phyloP scores from a whole-genome alignment of 2,329 filamentous ascomycete genomes.

The Westerdykella sp. region DNA sequence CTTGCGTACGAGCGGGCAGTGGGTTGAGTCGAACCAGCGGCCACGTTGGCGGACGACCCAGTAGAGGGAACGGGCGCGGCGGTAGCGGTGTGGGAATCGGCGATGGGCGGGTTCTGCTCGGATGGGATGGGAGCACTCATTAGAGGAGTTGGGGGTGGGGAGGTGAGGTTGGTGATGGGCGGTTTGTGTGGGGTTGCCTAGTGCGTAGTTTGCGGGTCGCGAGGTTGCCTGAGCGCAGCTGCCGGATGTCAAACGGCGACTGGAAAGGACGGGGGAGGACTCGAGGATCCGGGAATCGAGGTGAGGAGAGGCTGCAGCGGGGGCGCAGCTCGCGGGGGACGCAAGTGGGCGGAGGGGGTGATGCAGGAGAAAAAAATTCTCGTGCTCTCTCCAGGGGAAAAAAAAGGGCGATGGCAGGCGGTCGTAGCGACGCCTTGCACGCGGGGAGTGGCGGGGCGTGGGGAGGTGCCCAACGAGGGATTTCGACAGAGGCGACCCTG shows the following conservation, averaged over 20 bases:
- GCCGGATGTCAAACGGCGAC: slow-evolving; percentile 30
- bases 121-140: slow-evolving; percentile 57
- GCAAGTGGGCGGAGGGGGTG: slow-evolving; percentile 15
- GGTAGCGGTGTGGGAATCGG: slow-evolving; percentile 43
- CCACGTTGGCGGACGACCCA: slow-evolving; percentile 46
- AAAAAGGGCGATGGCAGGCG: slow-evolving; percentile 28
- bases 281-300: too few relatives aligned
- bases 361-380: slow-evolving; percentile 13
- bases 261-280: slow-evolving; percentile 2
- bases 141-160: slow-evolving; percentile 37
- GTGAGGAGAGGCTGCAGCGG: not conserved
- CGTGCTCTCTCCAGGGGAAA: slow-evolving; percentile 19
- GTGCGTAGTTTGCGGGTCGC: slow-evolving; percentile 8
- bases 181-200: slow-evolving; percentile 6
- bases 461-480: slow-evolving; percentile 27
- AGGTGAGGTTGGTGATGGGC: slow-evolving; percentile 10
- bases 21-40: slow-evolving; percentile 51
- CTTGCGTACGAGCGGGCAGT: slow-evolving; percentile 56
- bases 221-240: slow-evolving; percentile 15
- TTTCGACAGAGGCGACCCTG: slow-evolving; percentile 34
- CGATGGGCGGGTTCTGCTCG: slow-evolving; percentile 45
- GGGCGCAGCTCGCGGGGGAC: slow-evolving; percentile 24
- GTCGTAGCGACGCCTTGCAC: slow-evolving; percentile 29
- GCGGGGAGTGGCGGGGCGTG: slow-evolving; percentile 22
- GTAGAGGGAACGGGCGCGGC: slow-evolving; percentile 44